Base-by-base conservation (phyloP, 805 yeast species). In the Candida piceae region DNA sequence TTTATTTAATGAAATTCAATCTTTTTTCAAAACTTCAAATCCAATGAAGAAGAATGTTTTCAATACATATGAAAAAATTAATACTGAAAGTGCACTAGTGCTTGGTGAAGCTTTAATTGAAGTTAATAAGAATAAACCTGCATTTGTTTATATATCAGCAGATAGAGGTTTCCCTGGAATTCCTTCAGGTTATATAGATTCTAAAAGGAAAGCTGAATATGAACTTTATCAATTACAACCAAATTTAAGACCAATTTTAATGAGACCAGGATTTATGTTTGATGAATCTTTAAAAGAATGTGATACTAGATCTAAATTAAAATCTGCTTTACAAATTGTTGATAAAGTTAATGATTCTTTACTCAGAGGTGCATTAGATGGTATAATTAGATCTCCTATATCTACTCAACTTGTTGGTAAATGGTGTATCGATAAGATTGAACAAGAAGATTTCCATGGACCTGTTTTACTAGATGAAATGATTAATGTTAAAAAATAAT, bases 221-320 rank as follows among this genome's bases (percentile, higher is more conserved):
- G 80, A 75, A 46, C 57, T 77, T 16, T 50, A 51, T 20, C 52
- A 54, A 34, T 35, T 57, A 38, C 55, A 66, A 19, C 62, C 73
- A 16, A 62, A 66, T n/a, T 53, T 84, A 17, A 69, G 90, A 39
- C 64, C 82, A 0, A 75, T 88, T 2, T 55, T 83, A 12, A 44
- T 84, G 60, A 69, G 96, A 42, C 96, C 96, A 0, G 94, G 94
- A 0, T 76, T 87, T 48, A 79, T 88, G 88, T 83, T 64, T 51
- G 94, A 85, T 52, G 75, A 67, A 25, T 22, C 53, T 3, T 45
- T 53, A 7, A 44, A 50, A 6, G 46, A 39, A 12, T 49, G 52
- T 22, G 63, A 62, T 32, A 49, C 59, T 18, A 59, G 85, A 38
- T 59, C 63, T 10, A 39, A 62, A 1, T 42, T 80, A 31, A 72